Evolutionary conservation across 768 basidiomycete genomes (phyloP).

Genomic region (Imleria badia): DNA sequence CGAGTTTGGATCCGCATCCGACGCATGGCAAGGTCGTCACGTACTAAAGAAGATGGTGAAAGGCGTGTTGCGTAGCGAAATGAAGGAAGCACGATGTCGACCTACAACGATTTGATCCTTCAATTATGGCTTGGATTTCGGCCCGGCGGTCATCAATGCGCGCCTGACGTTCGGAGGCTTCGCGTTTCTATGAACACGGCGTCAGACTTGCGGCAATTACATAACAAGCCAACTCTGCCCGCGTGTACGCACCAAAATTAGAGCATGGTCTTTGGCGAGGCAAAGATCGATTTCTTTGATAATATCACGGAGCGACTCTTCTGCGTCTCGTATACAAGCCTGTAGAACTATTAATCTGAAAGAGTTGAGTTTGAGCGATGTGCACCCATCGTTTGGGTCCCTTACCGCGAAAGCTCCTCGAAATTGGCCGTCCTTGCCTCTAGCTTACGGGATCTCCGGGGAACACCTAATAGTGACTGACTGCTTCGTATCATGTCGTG

Average conservation of each 20-base stretch:
- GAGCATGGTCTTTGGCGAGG: constrained; percentile 42
- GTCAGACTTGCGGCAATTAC: constrained; percentile 27
- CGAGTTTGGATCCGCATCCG: constrained; percentile 45
- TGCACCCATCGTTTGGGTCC: background rate
- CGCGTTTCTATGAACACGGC: constrained; percentile 53
- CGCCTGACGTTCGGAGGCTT: constrained; percentile 64
- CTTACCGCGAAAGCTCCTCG: constrained; percentile 74
- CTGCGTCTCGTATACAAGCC: constrained; percentile 50
- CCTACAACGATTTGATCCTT: constrained; percentile 49
- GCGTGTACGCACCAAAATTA: constrained; percentile 39
- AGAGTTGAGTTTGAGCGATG: background rate
- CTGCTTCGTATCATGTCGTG: constrained; percentile 19
- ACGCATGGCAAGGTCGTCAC: constrained; percentile 42
- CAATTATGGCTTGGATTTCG: constrained; percentile 42
- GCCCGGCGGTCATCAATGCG: constrained; percentile 51
- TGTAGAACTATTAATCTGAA: constrained; percentile 54
- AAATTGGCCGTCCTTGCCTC: constrained; percentile 51
- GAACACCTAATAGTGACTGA: constrained; percentile 12
- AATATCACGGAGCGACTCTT: constrained; percentile 48
- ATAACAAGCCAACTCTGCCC: constrained; percentile 11
- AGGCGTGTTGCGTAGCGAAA: constrained; percentile 15
- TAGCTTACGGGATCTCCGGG: constrained; percentile 27
- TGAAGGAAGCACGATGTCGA: constrained; percentile 22
- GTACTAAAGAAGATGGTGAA: constrained; percentile 36
- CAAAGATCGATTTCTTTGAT: constrained; percentile 47